phyloP scores from a whole-genome alignment of 1,139 yeast genomes.

The Lodderomyces metapsilosis region DNA sequence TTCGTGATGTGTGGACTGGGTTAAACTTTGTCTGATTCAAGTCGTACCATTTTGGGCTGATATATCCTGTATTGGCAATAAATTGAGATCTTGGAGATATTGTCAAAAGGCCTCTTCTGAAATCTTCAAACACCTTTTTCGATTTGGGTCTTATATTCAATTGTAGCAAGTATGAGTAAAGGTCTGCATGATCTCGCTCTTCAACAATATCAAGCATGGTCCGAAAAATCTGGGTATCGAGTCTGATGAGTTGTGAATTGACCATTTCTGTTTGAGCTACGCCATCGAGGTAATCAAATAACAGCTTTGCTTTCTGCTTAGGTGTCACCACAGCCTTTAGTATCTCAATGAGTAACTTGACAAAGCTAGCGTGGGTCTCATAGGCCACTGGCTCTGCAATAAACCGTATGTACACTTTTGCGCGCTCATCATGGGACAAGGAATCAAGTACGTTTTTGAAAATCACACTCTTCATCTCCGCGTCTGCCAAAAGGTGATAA shows the following conservation, averaged over 20 bases:
- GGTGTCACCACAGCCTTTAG: background rate
- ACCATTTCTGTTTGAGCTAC: constrained; percentile 23
- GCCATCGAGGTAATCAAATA: constrained; percentile 7
- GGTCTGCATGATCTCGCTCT: constrained; percentile 19
- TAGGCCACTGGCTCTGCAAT: constrained; percentile 23
- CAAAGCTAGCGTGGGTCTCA: constrained; percentile 18
- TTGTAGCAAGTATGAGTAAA: constrained; percentile 34
- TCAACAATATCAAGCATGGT: constrained; percentile 23
- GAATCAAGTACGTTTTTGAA: background rate
- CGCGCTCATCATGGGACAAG: background rate
- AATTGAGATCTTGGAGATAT: constrained; percentile 35
- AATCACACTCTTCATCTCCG: constrained; percentile 23
- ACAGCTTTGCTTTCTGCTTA: background rate
- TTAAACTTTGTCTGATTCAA: constrained; percentile 18
- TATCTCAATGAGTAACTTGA: constrained; percentile 15
- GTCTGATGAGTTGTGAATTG: constrained; percentile 25
- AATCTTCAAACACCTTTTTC: constrained; percentile 14
- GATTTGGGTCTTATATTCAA: constrained; percentile 32
- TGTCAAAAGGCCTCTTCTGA: constrained; percentile 24
- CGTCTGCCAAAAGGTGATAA: constrained; percentile 14
- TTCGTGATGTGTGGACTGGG: constrained; percentile 23
- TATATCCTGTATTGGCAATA: constrained; percentile 37
- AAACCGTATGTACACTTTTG: constrained; percentile 10
- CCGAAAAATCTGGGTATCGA: constrained; percentile 20
- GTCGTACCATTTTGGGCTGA: constrained; percentile 40